A percentile compares a stretch with the other conserved stretches of the same genome.
phyloP scores from a whole-genome alignment of 805 yeast genomes.

The Nakazawaea wyomingensis region DNA sequence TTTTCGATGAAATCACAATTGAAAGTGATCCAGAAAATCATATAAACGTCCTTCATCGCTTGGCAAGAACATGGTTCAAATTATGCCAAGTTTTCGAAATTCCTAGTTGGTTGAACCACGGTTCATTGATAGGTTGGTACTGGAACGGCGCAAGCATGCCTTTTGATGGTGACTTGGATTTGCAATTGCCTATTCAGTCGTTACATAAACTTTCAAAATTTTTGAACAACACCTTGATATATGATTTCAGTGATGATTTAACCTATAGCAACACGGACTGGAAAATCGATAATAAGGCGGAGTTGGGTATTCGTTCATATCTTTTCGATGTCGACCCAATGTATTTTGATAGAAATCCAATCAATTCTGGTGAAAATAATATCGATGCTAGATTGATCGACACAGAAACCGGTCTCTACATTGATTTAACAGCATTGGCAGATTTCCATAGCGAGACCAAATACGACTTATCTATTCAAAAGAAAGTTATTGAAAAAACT shows the following conservation, averaged over 20 bases:
- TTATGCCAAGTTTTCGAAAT: slow-evolving; percentile 38
- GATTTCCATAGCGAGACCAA: slow-evolving; percentile 19
- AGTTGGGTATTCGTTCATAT: slow-evolving; percentile 21
- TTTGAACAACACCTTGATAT: slow-evolving; percentile 38
- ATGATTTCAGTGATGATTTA: slow-evolving; percentile 30
- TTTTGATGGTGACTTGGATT: slow-evolving; percentile 58
- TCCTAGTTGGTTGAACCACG: slow-evolving; percentile 57
- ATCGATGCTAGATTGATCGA: slow-evolving; percentile 62
- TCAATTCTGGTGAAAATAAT: slow-evolving; percentile 40
- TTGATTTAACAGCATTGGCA: slow-evolving; percentile 55
- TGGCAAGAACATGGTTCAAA: slow-evolving; percentile 42
- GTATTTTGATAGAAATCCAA: slow-evolving; percentile 39
- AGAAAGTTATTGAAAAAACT: slow-evolving; percentile 6
- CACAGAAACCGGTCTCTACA: slow-evolving; percentile 51
- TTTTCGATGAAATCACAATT: slow-evolving; percentile 35
- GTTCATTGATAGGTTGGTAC: slow-evolving; percentile 51
- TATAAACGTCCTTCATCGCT: slow-evolving; percentile 32
- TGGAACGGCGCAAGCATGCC: slow-evolving; percentile 56
- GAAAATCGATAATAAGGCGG: slow-evolving; percentile 28
- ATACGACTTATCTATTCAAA: slow-evolving; percentile 2
- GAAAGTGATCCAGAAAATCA: slow-evolving; percentile 28
- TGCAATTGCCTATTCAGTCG: slow-evolving; percentile 44
- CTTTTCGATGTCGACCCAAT: slow-evolving; percentile 9
- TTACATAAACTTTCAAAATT: slow-evolving; percentile 29
- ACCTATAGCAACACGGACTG: slow-evolving; percentile 46